Percentiles rank a stretch among this genome's conserved stretches.
Conservation (phyloP, 805 yeast species). For the Candida saitoana region DNA sequence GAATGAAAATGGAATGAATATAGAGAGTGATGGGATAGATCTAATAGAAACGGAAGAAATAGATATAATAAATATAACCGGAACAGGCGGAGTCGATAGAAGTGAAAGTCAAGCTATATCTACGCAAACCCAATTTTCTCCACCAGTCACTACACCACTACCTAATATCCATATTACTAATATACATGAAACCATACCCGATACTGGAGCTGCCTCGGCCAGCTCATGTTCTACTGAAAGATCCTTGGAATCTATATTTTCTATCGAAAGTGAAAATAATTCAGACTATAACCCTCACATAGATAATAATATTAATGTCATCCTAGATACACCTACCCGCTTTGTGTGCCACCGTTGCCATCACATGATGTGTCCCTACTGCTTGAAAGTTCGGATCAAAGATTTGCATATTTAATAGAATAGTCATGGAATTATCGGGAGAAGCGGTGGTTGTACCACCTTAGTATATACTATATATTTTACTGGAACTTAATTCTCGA, state of each 20-base stretch:
- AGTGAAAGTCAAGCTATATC: not conserved
- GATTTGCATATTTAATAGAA: slow-evolving; percentile 16
- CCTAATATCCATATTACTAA: too few relatives aligned
- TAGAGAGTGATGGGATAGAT: not conserved
- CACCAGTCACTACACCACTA: too few relatives aligned
- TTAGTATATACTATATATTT: too few relatives aligned
- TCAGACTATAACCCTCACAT: too few relatives aligned
- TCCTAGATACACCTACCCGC: slow-evolving; percentile 28
- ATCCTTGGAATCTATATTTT: not conserved
- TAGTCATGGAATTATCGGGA: not conserved
- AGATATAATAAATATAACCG: too few relatives aligned
- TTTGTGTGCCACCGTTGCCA: slow-evolving; percentile 35
- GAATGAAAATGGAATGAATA: not conserved
- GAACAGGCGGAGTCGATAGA: too few relatives aligned
- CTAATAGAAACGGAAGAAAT: not conserved
- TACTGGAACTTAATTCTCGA: too few relatives aligned
- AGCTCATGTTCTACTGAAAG: slow-evolving; percentile 1
- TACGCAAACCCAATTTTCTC: not conserved
- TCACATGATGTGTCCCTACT: slow-evolving; percentile 44
- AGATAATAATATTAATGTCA: slow-evolving; percentile 16
- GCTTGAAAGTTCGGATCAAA: slow-evolving; percentile 30
- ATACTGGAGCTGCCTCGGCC: slow-evolving; percentile 4
- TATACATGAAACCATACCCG: too few relatives aligned
- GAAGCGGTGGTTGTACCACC: too few relatives aligned
- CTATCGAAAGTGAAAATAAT: too few relatives aligned